Conservation (phyloP, 78 protist genomes). For the Monocercomonoides exilis region DNA sequence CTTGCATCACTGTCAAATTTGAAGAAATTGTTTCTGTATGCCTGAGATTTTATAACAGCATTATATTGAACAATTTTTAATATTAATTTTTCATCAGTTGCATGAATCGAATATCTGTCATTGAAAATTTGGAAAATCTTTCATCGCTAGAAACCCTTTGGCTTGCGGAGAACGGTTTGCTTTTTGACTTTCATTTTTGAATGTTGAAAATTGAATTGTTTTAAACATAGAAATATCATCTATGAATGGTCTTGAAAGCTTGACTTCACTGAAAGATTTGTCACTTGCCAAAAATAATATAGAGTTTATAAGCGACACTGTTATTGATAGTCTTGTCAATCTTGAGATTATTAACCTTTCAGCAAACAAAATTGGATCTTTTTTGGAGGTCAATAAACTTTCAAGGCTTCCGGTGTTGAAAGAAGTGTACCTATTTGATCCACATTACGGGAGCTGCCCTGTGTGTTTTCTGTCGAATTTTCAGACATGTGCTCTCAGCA, state of each 20-base stretch:
- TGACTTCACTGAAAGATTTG: neutral
- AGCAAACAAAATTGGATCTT: constrained; percentile 27
- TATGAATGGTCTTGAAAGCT: neutral
- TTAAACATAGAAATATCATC: neutral
- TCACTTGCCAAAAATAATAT: constrained; percentile 27
- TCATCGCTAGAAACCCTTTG: constrained; percentile 20
- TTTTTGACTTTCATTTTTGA: neutral
- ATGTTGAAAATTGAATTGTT: neutral
- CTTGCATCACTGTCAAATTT: constrained; percentile 13
- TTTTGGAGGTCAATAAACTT: constrained; percentile 46
- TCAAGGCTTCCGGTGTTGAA: constrained; percentile 10
- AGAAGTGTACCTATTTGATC: constrained; percentile 27
- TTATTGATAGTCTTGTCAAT: neutral
- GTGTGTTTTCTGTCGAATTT: constrained; percentile 53
- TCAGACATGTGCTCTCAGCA: constrained; percentile 36
- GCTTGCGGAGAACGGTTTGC: constrained; percentile 30
- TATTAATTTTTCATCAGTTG: neutral
- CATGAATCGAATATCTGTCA: constrained; percentile 14
- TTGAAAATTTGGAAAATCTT: constrained; percentile 19
- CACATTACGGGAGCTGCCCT: constrained; percentile 50
- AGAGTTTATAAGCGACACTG: neutral
- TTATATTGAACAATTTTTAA: neutral
- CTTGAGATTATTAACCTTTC: constrained; percentile 41
- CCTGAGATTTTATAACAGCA: too few species aligned
- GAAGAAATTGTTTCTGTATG: constrained; percentile 19